Base-by-base conservation (phyloP, 2,329 filamentous ascomycete genomes). In the Pseudogymnoascus sp. region DNA sequence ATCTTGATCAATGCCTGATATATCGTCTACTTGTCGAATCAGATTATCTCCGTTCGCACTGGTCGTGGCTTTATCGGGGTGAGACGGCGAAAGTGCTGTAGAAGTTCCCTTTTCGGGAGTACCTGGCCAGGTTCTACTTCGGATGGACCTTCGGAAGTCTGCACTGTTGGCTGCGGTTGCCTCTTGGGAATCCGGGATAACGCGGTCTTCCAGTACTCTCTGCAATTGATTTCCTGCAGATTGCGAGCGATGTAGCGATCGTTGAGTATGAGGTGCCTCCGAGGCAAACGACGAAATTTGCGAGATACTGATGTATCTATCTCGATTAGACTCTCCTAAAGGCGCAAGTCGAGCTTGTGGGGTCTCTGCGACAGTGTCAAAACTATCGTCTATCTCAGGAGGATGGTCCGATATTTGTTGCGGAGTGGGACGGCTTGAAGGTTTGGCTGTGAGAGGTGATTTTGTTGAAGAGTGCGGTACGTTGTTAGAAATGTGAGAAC, bases 171-270 rank as follows among this genome's bases (percentile, higher is more conserved):
- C 63, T 26, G 65, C 62, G 9, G 71, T 72, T 33, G 69, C 46
- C 29, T 69, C 71, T 61, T 74, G 73, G 9, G 72, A 74, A 65
- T 74, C 73, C 7, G 72, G 68, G 26, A 74, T 71, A 44, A 70
- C 62, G n/a, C 68, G 68, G 42, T 65, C 59, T 26, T 44, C 56
- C 19, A 60, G 29, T 21, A 62, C 44, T 13, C 26, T 37, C n/a
- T 23, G 21, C 62, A 42, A 65, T 33, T 38, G 23, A 53, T 53
- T 60, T 42, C 66, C 53, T 11, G 21, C 35, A 31, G 29, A 42
- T 33, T 44, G 19, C 23, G 38, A 44, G 3, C 37, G 17, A 61
- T 50, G 17, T 29, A 33, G 10, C 29, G 44, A 50, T 40, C 38
- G 53, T 40, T 35, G 31, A 31, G 7, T 46, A 50, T 37, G n/a